Evolutionary conservation across 2,329 filamentous ascomycete species (phyloP), one percentile per base, ranked within the genome.

Genomic region (Cercospora zeina): DNA sequence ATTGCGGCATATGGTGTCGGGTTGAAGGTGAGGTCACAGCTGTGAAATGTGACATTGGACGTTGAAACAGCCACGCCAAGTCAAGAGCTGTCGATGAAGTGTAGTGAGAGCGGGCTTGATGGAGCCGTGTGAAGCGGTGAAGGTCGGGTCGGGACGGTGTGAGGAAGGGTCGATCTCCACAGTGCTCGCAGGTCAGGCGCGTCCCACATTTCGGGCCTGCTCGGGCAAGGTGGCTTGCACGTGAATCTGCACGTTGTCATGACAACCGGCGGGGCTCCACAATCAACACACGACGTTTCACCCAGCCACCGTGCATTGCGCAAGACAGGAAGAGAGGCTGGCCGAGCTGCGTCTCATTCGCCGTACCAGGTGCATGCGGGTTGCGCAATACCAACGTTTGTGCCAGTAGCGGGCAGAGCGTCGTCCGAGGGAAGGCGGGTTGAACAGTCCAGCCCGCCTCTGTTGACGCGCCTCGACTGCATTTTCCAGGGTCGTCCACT

Each of bases 181-280:
- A 55, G 53, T 55, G 53, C 42, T 55, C 53, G 53, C 53, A 55
- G 24, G 24, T 54, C 30, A 33, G 27, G 31, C 19, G 51, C n/a
- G 21, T 2, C 36, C 51, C 19, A 54, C 4, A 49, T 11, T 54
- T 14, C 27, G 16, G 2, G 36, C n/a, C 31, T 24, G 31, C 1
- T 34, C 14, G 47, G 24, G 47, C 11, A 51, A 16, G 4, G 47
- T 13, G 24, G 47, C 47, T 9, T 30, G n/a, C 24, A 51, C 47
- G 24, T 45, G 39, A 45, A 45, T 10, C 16, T 16, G 47, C 36
- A 4, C 47, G 30, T 51, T 51, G 47, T 33, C 47, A 30, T 51
- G 47, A 33, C 47, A 16, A 13, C 11, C 30, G 13, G 24, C 3
- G 2, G 21, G 24, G 24, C 47, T 21, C 47, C 47, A 51, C 47